Conservation (phyloP, 768 basidiomycete species). For the Lentinula detonsa region DNA sequence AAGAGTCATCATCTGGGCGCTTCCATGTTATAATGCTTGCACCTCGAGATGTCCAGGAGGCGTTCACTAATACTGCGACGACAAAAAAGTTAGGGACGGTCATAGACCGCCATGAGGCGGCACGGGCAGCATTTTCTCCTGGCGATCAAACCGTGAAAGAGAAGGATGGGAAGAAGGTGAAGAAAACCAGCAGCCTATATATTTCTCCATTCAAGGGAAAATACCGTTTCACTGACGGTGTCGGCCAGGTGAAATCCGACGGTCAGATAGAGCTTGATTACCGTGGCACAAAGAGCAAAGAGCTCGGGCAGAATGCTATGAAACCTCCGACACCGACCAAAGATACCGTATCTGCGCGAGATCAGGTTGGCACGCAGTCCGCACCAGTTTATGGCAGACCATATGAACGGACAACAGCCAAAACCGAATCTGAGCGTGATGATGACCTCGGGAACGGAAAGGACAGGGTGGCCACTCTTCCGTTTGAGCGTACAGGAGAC, state of each 20-base stretch:
- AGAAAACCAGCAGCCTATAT: not conserved
- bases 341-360: not conserved
- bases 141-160: not conserved
- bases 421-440: not conserved
- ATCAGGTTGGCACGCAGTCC: not conserved
- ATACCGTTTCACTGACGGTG: not conserved
- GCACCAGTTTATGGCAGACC: not conserved
- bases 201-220: not conserved
- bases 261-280: not conserved
- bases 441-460: not conserved
- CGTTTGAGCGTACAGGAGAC: not conserved
- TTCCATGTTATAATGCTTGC: constrained; percentile 3
- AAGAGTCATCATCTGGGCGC: not conserved
- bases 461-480: not conserved
- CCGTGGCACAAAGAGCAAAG: not conserved
- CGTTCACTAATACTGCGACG: not conserved
- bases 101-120: not conserved
- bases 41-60: not conserved
- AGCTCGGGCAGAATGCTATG: not conserved
- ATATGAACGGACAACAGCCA: not conserved
- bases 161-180: not conserved
- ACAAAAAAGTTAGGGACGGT: not conserved
- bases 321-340: not conserved
- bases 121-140: not conserved
- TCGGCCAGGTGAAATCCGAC: not conserved